phyloP scores from a whole-genome alignment of 495 filamentous ascomycete species.

The Clohesyomyces aquaticus region DNA sequence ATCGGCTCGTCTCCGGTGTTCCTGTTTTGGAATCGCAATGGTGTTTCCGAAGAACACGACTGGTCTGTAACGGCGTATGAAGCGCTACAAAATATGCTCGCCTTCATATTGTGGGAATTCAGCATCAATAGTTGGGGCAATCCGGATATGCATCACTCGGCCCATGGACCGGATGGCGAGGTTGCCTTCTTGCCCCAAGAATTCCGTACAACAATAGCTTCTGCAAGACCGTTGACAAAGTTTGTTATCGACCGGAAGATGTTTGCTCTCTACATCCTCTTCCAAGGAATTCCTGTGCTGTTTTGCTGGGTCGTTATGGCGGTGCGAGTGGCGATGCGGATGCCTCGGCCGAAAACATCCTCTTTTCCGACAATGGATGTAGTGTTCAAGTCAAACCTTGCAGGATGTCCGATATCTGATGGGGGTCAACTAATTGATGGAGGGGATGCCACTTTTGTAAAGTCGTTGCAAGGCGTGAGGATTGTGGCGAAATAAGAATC shows the following conservation, averaged over 20 bases:
- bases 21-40: not conserved
- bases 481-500: not conserved
- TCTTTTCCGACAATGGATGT: conserved; percentile 1
- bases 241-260: not conserved
- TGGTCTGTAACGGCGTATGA: not conserved
- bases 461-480: not conserved
- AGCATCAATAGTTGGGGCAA: conserved; percentile 2
- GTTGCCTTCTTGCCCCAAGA: not conserved
- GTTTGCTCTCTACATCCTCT: conserved; percentile 5
- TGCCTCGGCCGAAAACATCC: not conserved
- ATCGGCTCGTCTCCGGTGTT: not conserved
- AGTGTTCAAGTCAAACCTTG: not conserved
- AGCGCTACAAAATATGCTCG: conserved; percentile 2
- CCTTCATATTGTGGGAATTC: not conserved
- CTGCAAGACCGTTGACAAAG: not conserved
- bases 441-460: not conserved
- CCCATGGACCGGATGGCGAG: not conserved
- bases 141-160: not conserved
- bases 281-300: not conserved
- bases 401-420: not conserved
- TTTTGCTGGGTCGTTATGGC: not conserved
- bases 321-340: not conserved
- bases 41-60: not conserved
- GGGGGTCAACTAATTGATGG: not conserved
- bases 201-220: not conserved